Evolutionary conservation across 108 stramenopile genomes (phyloP), one percentile per base, ranked within the genome.

Genomic region (Skeletonema potamos): DNA sequence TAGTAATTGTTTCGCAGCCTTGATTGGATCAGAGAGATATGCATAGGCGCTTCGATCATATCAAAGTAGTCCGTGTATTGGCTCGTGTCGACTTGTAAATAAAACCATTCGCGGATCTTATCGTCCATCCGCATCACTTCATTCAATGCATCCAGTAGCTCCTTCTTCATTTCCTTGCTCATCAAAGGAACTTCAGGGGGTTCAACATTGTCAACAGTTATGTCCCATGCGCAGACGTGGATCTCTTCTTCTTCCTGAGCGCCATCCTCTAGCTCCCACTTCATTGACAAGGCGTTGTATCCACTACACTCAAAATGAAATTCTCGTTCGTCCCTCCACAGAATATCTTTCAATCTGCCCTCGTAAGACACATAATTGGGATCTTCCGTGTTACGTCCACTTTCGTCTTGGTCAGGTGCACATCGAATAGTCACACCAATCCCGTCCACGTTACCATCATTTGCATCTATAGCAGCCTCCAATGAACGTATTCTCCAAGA

Each of bases 1-100:
- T 94, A 94, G 71, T 89, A 94, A 55, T 87, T 66, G 17, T 59
- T 67, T 37, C 63, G 65, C 17, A 94, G 67, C 34, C 93, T 57
- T n/a, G 65, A 27, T 22, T 79, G 64, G 9, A 94, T 82, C 11
- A 70, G 54, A 32, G 79, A 75, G 18, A 92, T 56, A 67, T 82
- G 58, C 89, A 94, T 92, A 8, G 88, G 88, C 34, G 90, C 82
- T 76, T 94, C 93, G 36, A 94, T 71, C 85, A 88, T 84, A 22
- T 71, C 44, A 9, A 70, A 65, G 62, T 94, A 94, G 76, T 94
- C 93, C 9, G 73, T 77, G 68, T 84, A 94, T 30, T 62, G 63
- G 8, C 62, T 61, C 22, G 76, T 76, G 60, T 94, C 80, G 28
- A 92, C 88, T 20, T 85, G 88, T 11, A 24, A 30, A 30, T 48